These are phyloP conservation scores for Pseudonectria foliicola DNA, from an alignment of 2,329 filamentous ascomycete species.

Conservation along the genomic window DNA sequence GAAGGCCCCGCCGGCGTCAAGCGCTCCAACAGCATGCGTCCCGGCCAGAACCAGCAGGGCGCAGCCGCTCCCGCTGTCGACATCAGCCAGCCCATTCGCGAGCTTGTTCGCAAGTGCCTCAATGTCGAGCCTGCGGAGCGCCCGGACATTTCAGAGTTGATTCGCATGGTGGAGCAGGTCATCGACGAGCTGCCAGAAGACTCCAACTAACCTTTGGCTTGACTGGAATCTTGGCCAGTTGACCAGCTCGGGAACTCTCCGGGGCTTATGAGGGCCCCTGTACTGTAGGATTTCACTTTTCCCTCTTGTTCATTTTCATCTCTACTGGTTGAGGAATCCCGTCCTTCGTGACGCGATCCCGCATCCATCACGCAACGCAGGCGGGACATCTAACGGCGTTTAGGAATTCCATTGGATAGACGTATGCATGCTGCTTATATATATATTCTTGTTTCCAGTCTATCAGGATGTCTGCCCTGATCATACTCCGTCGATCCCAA, in stretches of 20 bases:
- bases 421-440: slow-evolving; percentile 11
- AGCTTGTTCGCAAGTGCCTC: slow-evolving; percentile 81
- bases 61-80: slow-evolving; percentile 31
- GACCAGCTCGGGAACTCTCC: too few species aligned
- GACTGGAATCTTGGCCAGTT: too few species aligned
- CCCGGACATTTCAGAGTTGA: slow-evolving; percentile 80
- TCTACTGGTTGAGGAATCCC: slow-evolving; percentile 3
- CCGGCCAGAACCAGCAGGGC: slow-evolving; percentile 23
- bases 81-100: slow-evolving; percentile 77
- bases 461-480: neutral
- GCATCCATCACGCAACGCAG: slow-evolving; percentile 3
- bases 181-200: slow-evolving; percentile 60
- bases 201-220: slow-evolving; percentile 10
- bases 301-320: slow-evolving; percentile 6
- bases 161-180: slow-evolving; percentile 67
- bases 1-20: slow-evolving; percentile 58
- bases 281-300: slow-evolving; percentile 10
- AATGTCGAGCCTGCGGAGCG: slow-evolving; percentile 80
- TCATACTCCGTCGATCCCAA: too few species aligned
- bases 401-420: slow-evolving; percentile 16
- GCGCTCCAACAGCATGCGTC: slow-evolving; percentile 35
- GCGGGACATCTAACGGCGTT: slow-evolving; percentile 15
- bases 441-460: slow-evolving; percentile 10
- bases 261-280: neutral
- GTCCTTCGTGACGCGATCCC: neutral